Conservation (phyloP, 2,329 filamentous ascomycete species). For the Beauveria bassiana region DNA sequence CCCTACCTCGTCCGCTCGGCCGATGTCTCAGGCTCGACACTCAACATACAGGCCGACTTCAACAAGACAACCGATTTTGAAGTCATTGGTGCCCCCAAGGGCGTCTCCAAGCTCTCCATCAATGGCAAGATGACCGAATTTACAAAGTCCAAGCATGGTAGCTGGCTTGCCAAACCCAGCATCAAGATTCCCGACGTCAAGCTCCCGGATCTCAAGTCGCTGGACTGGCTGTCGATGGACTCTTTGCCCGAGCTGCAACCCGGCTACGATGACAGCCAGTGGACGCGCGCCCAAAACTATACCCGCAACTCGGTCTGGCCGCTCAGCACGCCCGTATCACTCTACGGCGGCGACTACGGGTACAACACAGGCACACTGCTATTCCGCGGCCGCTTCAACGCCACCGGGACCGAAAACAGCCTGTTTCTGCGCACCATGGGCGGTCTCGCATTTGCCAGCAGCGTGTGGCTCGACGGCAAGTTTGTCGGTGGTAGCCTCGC, state of each 20-base stretch:
- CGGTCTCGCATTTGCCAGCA: slow-evolving; percentile 56
- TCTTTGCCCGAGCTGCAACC: slow-evolving; percentile 15
- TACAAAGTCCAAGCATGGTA: slow-evolving; percentile 27
- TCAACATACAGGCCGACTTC: slow-evolving; percentile 60
- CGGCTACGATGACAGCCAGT: slow-evolving; percentile 32
- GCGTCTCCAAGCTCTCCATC: slow-evolving; percentile 33
- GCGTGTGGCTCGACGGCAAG: slow-evolving; percentile 51
- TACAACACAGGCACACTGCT: slow-evolving; percentile 58
- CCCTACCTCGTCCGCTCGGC: slow-evolving; percentile 55
- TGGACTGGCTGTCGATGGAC: slow-evolving; percentile 13
- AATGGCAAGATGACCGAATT: slow-evolving; percentile 28
- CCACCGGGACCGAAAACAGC: slow-evolving; percentile 47
- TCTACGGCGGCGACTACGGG: slow-evolving; percentile 63
- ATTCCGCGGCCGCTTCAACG: slow-evolving; percentile 58
- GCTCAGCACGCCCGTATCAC: slow-evolving; percentile 50
- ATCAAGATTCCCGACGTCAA: slow-evolving; percentile 2
- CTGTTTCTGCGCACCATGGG: slow-evolving; percentile 53
- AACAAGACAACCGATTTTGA: slow-evolving; percentile 59
- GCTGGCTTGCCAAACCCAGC: slow-evolving; percentile 28
- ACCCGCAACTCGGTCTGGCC: slow-evolving; percentile 20
- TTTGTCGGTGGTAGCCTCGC: slow-evolving; percentile 58
- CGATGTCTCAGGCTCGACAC: slow-evolving; percentile 39
- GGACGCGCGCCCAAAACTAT: slow-evolving; percentile 30
- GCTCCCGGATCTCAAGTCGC: neutral
- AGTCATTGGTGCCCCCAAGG: slow-evolving; percentile 50